Evolutionary conservation across 345 rosid species (phyloP).

Genomic region (Gossypium anomalum): DNA sequence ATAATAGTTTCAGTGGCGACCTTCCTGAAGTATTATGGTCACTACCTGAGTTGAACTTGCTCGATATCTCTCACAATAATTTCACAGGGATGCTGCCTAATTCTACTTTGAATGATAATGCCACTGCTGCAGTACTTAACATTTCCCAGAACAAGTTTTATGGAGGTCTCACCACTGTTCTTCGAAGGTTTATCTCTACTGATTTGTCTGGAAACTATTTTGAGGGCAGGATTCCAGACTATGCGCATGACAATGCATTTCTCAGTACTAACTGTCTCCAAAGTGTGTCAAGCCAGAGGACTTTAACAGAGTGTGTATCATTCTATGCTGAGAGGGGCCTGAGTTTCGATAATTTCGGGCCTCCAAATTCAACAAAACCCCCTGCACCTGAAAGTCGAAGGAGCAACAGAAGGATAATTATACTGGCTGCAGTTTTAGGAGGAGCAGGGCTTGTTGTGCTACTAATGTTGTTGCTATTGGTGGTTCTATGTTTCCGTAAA

Average conservation of each 20-base stretch:
- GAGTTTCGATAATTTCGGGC: conserved; percentile 78
- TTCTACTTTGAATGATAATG: conserved; percentile 32
- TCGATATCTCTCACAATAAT: conserved; percentile 74
- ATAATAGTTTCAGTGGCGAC: conserved; percentile 49
- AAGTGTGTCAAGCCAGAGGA: conserved; percentile 52
- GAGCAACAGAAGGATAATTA: conserved; percentile 40
- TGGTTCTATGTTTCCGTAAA: conserved; percentile 43
- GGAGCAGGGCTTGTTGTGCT: conserved; percentile 50
- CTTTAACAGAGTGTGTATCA: conserved; percentile 43
- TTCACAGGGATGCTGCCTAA: conserved; percentile 63
- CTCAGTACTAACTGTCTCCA: conserved; percentile 72
- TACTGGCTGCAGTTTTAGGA: conserved; percentile 64
- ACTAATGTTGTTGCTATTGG: conserved; percentile 32
- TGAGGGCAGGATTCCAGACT: conserved; percentile 72
- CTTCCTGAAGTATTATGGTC: conserved; percentile 57
- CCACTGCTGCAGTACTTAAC: conserved; percentile 39
- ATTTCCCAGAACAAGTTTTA: conserved; percentile 72
- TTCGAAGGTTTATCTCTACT: conserved; percentile 40
- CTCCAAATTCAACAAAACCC: conserved; percentile 48
- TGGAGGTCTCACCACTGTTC: conserved; percentile 50
- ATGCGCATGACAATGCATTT: conserved; percentile 42
- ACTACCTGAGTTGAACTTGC: conserved; percentile 45
- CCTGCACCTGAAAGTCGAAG: conserved; percentile 31
- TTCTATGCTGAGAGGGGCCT: conserved; percentile 61
- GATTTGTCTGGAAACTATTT: conserved; percentile 80